Percentiles rank a stretch among this genome's conserved stretches.
Conservation (phyloP, 2,329 filamentous ascomycete species). For the Diaporthe ampelina region DNA sequence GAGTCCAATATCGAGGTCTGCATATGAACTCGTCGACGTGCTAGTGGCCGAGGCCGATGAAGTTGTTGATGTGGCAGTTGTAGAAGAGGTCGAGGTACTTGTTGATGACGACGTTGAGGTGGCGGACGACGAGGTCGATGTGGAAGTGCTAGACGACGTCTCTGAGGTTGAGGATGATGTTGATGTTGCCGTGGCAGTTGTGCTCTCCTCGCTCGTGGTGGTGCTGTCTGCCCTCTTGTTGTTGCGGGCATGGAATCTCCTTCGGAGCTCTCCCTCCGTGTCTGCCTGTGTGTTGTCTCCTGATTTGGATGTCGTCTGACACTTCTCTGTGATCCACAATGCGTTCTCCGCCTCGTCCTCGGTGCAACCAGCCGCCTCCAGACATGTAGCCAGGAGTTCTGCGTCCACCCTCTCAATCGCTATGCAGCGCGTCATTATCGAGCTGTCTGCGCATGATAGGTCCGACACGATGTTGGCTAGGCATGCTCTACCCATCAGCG, state of each 20-base stretch:
- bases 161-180: neutral
- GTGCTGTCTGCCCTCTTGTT: neutral
- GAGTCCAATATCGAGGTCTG: neutral
- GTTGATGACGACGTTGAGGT: neutral
- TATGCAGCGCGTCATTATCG: conserved; percentile 1
- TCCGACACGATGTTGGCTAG: neutral
- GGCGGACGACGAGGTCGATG: neutral
- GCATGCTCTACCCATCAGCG: neutral
- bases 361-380: conserved; percentile 10
- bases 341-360: neutral
- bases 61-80: neutral
- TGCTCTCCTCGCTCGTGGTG: conserved; percentile 6
- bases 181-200: neutral
- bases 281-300: neutral
- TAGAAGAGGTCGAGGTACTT: neutral
- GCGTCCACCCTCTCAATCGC: neutral
- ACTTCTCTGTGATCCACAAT: conserved; percentile 13
- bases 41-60: neutral
- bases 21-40: neutral
- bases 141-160: neutral
- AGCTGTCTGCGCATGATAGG: conserved; percentile 1
- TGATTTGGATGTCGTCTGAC: neutral
- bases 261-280: conserved; percentile 1
- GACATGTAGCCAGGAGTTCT: neutral
- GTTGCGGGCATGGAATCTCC: neutral